Evolutionary conservation across 179 eudicot genomes (phyloP).

Genomic region (Silene vulgaris): DNA sequence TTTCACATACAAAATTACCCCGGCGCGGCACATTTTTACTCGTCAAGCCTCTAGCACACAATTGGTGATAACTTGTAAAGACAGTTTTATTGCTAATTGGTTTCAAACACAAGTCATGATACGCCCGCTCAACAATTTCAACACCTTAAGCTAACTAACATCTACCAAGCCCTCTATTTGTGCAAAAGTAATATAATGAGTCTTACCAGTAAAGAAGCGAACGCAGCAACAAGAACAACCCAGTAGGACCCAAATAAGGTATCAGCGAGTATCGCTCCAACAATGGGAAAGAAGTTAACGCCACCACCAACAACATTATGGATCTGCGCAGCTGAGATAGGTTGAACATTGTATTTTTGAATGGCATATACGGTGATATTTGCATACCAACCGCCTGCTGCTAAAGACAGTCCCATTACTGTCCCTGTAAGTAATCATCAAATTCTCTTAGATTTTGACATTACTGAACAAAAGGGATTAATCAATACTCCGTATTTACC

Average conservation of each 20-base stretch:
- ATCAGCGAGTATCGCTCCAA: conserved; percentile 52
- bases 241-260: conserved; percentile 40
- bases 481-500: neutral
- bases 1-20: no score
- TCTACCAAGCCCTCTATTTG: neutral
- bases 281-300: conserved; percentile 37
- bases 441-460: neutral
- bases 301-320: conserved; percentile 42
- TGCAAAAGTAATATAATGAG: neutral
- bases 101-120: neutral
- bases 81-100: neutral
- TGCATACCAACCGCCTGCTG: conserved; percentile 31
- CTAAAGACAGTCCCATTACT: conserved; percentile 27
- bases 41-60: neutral
- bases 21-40: neutral
- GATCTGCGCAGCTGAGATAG: conserved; percentile 44
- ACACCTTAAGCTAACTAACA: neutral
- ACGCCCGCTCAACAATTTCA: neutral
- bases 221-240: conserved; percentile 28
- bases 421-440: conserved; percentile 19
- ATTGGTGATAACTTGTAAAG: neutral
- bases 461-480: neutral
- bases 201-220: conserved; percentile 36
- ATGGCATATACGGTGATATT: conserved; percentile 48
- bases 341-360: conserved; percentile 36